Conservation (phyloP, 2,329 filamentous ascomycete genomes). For the Diplodia intermedia region DNA sequence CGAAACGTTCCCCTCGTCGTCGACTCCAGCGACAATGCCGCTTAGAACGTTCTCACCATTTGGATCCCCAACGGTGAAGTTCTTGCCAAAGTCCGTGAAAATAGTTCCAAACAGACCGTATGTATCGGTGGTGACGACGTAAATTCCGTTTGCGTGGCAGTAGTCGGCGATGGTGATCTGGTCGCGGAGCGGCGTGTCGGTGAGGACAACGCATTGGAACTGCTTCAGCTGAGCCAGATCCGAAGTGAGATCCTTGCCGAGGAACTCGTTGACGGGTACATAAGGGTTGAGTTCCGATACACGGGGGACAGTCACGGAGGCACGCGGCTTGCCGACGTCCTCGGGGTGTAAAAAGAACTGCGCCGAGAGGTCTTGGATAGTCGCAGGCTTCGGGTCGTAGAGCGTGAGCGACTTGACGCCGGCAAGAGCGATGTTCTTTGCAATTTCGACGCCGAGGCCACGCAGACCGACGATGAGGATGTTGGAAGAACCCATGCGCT, state of each 20-base stretch:
- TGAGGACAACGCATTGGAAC: constrained; percentile 92
- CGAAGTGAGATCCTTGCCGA: constrained; percentile 68
- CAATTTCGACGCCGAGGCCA: constrained; percentile 95
- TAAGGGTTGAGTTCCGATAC: constrained; percentile 97
- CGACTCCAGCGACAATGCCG: constrained; percentile 89
- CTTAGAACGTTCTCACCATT: constrained; percentile 87
- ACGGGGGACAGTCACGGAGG: constrained; percentile 82
- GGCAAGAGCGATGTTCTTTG: constrained; percentile 97
- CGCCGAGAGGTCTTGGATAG: constrained; percentile 88
- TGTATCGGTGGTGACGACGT: constrained; percentile 83
- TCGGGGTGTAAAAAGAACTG: constrained; percentile 93
- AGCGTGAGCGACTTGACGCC: constrained; percentile 97
- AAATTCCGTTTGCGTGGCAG: constrained; percentile 93
- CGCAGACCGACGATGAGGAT: constrained; percentile 90
- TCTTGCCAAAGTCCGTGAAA: constrained; percentile 96
- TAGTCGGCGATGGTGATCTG: constrained; percentile 89
- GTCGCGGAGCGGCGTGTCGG: constrained; percentile 78
- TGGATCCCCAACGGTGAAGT: constrained; percentile 87
- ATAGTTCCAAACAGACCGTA: constrained; percentile 94
- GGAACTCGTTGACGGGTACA: constrained; percentile 83
- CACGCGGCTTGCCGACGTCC: constrained; percentile 92
- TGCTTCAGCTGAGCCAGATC: constrained; percentile 84
- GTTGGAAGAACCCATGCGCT: constrained; percentile 97
- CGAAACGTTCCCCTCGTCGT: constrained; percentile 88
- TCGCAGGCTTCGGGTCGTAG: constrained; percentile 84